Conservation (phyloP, 2,329 filamentous ascomycete species). For the Hymenoscyphus albidus region DNA sequence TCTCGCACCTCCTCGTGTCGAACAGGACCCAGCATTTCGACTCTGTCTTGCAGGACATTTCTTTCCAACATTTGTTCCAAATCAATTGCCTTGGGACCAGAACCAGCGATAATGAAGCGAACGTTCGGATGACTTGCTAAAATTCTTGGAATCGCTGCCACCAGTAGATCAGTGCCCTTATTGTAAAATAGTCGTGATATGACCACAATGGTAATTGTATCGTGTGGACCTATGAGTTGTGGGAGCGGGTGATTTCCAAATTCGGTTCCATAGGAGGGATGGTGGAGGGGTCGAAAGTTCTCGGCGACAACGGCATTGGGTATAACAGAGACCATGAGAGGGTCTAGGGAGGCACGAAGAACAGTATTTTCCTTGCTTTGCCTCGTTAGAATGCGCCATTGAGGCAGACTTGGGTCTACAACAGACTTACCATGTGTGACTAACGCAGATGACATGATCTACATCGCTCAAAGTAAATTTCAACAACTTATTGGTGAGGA, state of each 20-base stretch:
- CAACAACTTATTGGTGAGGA: constrained; percentile 92
- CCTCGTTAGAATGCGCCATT: constrained; percentile 23
- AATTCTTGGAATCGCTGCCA: constrained; percentile 90
- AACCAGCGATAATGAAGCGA: constrained; percentile 93
- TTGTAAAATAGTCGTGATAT: constrained; percentile 98
- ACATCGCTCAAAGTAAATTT: constrained; percentile 97
- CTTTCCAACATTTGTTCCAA: constrained; percentile 97
- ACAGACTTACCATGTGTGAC: constrained; percentile 80
- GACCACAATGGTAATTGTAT: constrained; percentile 92
- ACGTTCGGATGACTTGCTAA: constrained; percentile 87
- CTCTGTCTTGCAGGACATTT: constrained; percentile 87
- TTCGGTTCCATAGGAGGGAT: constrained; percentile 43
- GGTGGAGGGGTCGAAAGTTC: constrained; percentile 76
- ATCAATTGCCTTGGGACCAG: constrained; percentile 94
- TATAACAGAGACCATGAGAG: constrained; percentile 95
- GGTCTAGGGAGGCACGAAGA: constrained; percentile 87
- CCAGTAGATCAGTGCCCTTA: constrained; percentile 95
- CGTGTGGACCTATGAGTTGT: constrained; percentile 71
- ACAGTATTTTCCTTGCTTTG: constrained; percentile 95
- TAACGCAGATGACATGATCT: constrained; percentile 97
- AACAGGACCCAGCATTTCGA: constrained; percentile 86
- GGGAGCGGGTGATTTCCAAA: constrained; percentile 44
- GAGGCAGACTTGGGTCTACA: neutral
- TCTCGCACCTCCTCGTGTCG: constrained; percentile 95
- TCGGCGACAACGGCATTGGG: constrained; percentile 96